Percentiles rank a stretch among this genome's conserved stretches.
Evolutionary conservation across 2,329 filamentous ascomycete genomes (phyloP).

Genomic region (Trichoderma koningiopsis): DNA sequence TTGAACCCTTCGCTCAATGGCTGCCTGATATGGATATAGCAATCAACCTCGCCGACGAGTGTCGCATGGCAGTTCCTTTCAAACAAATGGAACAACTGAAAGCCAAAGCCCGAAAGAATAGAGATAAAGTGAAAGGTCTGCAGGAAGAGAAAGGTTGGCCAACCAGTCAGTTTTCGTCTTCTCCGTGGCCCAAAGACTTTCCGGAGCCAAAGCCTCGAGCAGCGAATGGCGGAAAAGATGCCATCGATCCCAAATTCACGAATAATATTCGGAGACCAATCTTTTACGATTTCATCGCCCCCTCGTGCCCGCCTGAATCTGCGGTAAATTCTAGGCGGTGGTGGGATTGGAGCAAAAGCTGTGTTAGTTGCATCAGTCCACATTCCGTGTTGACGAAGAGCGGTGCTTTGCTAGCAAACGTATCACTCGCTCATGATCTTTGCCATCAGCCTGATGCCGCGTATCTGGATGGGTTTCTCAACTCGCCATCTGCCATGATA

Average conservation of each 20-base stretch:
- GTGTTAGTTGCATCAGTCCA: constrained; percentile 39
- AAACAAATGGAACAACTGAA: constrained; percentile 59
- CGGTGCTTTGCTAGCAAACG: constrained; percentile 54
- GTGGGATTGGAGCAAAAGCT: constrained; percentile 44
- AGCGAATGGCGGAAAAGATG: neutral
- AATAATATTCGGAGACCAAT: constrained; percentile 34
- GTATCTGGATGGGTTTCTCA: constrained; percentile 55
- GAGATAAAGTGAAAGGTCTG: neutral
- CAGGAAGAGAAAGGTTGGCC: neutral
- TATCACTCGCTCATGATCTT: constrained; percentile 54
- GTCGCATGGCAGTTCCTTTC: constrained; percentile 59
- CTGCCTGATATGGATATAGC: constrained; percentile 78
- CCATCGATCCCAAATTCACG: constrained; percentile 27
- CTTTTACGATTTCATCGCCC: constrained; percentile 42
- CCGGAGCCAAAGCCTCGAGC: constrained; percentile 10
- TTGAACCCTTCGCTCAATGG: constrained; percentile 66
- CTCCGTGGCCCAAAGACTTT: constrained; percentile 29
- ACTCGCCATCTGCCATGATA: constrained; percentile 52
- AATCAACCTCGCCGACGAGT: constrained; percentile 72
- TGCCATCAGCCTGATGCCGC: constrained; percentile 53
- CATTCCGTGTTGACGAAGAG: constrained; percentile 37
- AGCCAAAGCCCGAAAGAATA: constrained; percentile 53
- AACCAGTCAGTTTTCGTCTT: neutral
- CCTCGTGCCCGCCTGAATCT: constrained; percentile 50
- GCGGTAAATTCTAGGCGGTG: constrained; percentile 44